Conservation (phyloP, 352 stramenopile species). For the Globisporangium solare region DNA sequence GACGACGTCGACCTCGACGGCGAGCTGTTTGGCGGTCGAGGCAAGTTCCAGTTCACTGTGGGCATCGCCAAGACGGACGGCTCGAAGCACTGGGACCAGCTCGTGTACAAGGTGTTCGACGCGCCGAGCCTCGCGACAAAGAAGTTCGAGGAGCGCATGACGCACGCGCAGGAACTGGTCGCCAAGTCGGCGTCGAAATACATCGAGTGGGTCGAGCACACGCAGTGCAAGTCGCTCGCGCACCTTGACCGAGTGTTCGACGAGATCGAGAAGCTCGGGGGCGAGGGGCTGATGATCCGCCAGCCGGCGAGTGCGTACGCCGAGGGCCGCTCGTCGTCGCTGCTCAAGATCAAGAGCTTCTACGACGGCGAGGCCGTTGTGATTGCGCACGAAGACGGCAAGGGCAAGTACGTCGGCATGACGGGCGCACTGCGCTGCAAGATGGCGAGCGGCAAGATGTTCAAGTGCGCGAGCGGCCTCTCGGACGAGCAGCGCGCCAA, state of each 20-base stretch:
- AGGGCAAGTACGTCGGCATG: constrained; percentile 62
- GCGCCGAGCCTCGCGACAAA: constrained; percentile 35
- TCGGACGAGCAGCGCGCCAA: constrained; percentile 48
- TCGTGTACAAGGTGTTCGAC: constrained; percentile 76
- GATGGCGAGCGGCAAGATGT: constrained; percentile 65
- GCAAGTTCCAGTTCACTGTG: constrained; percentile 62
- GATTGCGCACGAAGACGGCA: constrained; percentile 59
- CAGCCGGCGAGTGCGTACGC: constrained; percentile 50
- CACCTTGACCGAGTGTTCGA: constrained; percentile 53
- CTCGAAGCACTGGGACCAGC: constrained; percentile 46
- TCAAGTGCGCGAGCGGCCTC: constrained; percentile 65
- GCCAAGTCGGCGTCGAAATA: constrained; percentile 23
- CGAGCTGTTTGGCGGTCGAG: constrained; percentile 62
- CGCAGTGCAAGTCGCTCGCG: constrained; percentile 36
- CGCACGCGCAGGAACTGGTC: constrained; percentile 25
- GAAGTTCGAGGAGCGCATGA: constrained; percentile 60
- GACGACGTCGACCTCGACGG: constrained; percentile 59
- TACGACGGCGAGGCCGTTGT: constrained; percentile 63
- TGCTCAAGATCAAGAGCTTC: constrained; percentile 81
- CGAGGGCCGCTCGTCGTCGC: constrained; percentile 38
- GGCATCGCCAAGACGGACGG: constrained; percentile 53
- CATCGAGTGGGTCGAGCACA: constrained; percentile 63
- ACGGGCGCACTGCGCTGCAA: constrained; percentile 49
- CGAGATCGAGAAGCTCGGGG: constrained; percentile 50
- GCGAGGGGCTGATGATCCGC: constrained; percentile 72